phyloP scores from a whole-genome alignment of 352 stramenopile species.

The Pythium periplocum region DNA sequence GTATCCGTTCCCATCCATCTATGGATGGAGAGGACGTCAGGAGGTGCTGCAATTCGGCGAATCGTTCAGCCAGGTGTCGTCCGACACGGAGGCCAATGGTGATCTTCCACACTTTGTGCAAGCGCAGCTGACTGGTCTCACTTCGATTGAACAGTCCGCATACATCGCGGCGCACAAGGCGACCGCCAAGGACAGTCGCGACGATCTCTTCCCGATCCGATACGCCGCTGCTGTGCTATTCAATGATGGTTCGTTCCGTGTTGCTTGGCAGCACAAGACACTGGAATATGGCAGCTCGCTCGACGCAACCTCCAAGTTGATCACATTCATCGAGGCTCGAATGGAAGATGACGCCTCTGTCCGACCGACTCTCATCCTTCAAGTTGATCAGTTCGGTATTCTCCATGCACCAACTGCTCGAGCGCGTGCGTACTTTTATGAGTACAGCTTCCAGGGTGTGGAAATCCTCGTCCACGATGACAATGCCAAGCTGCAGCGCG shows the following conservation, averaged over 20 bases:
- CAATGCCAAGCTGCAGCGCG: conserved; percentile 23
- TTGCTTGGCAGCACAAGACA: conserved; percentile 55
- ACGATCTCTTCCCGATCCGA: conserved; percentile 70
- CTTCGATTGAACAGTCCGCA: conserved; percentile 20
- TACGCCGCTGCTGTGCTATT: conserved; percentile 79
- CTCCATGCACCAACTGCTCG: conserved; percentile 79
- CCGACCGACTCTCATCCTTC: conserved; percentile 47
- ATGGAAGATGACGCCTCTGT: conserved; percentile 4
- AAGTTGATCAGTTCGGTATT: conserved; percentile 88
- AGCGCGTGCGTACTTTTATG: conserved; percentile 79
- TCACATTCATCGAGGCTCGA: conserved; percentile 38
- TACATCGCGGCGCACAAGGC: conserved; percentile 34
- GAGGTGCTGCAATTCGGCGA: conserved; percentile 47
- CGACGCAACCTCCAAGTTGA: conserved; percentile 56
- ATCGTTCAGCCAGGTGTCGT: conserved; percentile 11
- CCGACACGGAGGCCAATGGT: background rate
- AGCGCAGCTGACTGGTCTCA: conserved; percentile 22
- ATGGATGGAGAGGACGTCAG: conserved; percentile 44
- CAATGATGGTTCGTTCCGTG: conserved; percentile 47
- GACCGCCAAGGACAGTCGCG: conserved; percentile 31
- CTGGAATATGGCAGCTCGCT: conserved; percentile 62
- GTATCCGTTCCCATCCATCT: conserved; percentile 83
- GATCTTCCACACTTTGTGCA: too few relatives aligned
- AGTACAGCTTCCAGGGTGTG: conserved; percentile 55
- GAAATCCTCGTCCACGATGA: conserved; percentile 35